These are phyloP conservation scores for Periconia sp. DNA, from an alignment of 2,329 filamentous ascomycete species.

Conservation along the genomic window DNA sequence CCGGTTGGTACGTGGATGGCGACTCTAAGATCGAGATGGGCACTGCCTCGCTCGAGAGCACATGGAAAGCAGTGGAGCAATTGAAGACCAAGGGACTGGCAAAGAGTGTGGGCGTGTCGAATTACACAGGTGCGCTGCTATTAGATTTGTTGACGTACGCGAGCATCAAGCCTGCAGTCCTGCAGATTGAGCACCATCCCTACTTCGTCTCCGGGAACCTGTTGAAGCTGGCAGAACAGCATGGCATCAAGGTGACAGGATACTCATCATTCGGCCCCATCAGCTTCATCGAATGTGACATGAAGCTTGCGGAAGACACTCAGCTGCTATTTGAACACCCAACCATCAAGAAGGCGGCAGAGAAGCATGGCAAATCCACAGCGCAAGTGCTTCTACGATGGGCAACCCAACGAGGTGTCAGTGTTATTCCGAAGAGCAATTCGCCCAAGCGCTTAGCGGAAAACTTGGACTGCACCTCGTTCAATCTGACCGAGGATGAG, in stretches of 20 bases:
- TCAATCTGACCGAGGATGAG: slow-evolving; percentile 36
- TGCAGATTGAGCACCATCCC: slow-evolving; percentile 48
- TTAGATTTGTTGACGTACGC: slow-evolving; percentile 63
- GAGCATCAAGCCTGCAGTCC: slow-evolving; percentile 40
- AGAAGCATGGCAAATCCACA: slow-evolving; percentile 68
- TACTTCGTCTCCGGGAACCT: slow-evolving; percentile 44
- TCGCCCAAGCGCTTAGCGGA: slow-evolving; percentile 34
- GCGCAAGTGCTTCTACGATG: slow-evolving; percentile 86
- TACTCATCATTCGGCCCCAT: slow-evolving; percentile 56
- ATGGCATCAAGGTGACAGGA: slow-evolving; percentile 41
- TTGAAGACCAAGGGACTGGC: slow-evolving; percentile 40
- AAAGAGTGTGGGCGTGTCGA: slow-evolving; percentile 46
- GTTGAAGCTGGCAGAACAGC: slow-evolving; percentile 39
- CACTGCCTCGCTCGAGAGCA: slow-evolving; percentile 41
- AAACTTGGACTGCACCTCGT: slow-evolving; percentile 41
- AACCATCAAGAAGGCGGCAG: slow-evolving; percentile 72
- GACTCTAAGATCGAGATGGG: slow-evolving; percentile 45
- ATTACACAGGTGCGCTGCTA: slow-evolving; percentile 49
- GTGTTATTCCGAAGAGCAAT: slow-evolving; percentile 47
- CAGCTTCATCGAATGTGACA: slow-evolving; percentile 44
- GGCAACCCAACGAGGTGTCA: slow-evolving; percentile 72
- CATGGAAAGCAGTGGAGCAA: slow-evolving; percentile 51
- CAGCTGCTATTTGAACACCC: slow-evolving; percentile 42
- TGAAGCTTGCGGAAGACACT: slow-evolving; percentile 39
- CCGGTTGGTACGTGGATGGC: slow-evolving; percentile 44